phyloP scores from a whole-genome alignment of 2,329 filamentous ascomycete genomes.

The Macrophomina pseudophaseolina region DNA sequence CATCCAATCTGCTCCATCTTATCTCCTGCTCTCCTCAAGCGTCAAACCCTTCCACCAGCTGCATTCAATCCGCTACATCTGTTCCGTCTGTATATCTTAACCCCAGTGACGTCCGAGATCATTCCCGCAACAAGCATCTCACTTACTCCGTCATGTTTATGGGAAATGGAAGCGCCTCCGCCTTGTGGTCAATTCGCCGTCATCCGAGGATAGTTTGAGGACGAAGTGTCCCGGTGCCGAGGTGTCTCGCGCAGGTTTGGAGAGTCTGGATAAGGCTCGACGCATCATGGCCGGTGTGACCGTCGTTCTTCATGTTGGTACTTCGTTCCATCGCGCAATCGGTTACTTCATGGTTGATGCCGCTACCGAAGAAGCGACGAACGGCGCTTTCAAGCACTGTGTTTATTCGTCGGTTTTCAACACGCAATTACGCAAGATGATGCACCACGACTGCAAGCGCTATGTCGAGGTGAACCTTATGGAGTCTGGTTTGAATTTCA shows the following conservation, averaged over 20 bases:
- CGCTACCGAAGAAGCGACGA: constrained; percentile 32
- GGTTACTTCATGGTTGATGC: constrained; percentile 47
- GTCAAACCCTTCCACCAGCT: no score
- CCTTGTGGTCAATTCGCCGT: constrained; percentile 38
- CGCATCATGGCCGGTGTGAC: constrained; percentile 39
- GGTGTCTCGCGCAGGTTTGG: constrained; percentile 40
- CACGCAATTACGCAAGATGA: constrained; percentile 41
- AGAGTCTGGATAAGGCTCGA: constrained; percentile 30
- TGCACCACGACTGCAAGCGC: constrained; percentile 46
- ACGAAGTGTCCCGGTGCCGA: constrained; percentile 40
- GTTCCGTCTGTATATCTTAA: no score
- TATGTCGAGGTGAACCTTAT: constrained; percentile 44
- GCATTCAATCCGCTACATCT: no score
- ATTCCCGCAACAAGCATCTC: constrained; percentile 34
- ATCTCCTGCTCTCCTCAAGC: no score
- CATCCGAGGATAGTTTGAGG: constrained; percentile 36
- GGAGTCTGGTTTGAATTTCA: constrained; percentile 41
- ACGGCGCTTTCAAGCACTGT: constrained; percentile 41
- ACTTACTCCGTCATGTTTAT: constrained; percentile 43
- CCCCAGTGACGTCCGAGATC: no score
- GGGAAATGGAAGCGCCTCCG: constrained; percentile 41
- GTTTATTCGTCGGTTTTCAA: constrained; percentile 42
- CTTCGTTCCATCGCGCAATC: constrained; percentile 42
- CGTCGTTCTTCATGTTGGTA: constrained; percentile 41
- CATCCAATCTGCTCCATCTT: neutral